These are phyloP conservation scores for Trichophyton simii DNA, from an alignment of 2,329 filamentous ascomycete genomes.

Conservation along the genomic window DNA sequence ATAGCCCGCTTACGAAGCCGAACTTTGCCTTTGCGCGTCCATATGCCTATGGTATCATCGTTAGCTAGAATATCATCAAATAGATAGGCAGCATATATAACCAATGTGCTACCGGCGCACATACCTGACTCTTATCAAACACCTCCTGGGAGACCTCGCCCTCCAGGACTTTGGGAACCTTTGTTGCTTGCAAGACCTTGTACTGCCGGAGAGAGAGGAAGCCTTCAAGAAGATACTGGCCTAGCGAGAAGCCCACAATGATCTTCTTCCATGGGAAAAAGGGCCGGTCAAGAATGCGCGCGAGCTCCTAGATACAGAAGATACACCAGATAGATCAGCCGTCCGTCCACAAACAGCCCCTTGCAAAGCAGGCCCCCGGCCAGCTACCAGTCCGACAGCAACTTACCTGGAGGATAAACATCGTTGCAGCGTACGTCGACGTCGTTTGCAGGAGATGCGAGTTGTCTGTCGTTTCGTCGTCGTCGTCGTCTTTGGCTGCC, in stretches of 20 bases:
- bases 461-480: neutral
- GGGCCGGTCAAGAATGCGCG: constrained; percentile 76
- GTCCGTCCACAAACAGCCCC: neutral
- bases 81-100: neutral
- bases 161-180: constrained; percentile 72
- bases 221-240: constrained; percentile 80
- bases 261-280: constrained; percentile 96
- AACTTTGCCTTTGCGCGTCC: constrained; percentile 92
- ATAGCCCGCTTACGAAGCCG: constrained; percentile 66
- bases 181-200: constrained; percentile 64
- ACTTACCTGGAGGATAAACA: constrained; percentile 28
- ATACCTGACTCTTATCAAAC: constrained; percentile 81
- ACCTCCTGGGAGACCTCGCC: constrained; percentile 80
- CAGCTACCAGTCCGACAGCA: neutral
- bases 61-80: neutral
- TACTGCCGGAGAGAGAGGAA: constrained; percentile 87
- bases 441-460: neutral
- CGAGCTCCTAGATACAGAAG: constrained; percentile 45
- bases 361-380: neutral
- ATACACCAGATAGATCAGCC: neutral
- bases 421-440: constrained; percentile 11
- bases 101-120: constrained; percentile 6
- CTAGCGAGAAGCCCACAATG: constrained; percentile 85
- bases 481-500: neutral
- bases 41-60: constrained; percentile 49